phyloP scores from a whole-genome alignment of 2,329 filamentous ascomycete species.

The Trichoderma semiorbis region DNA sequence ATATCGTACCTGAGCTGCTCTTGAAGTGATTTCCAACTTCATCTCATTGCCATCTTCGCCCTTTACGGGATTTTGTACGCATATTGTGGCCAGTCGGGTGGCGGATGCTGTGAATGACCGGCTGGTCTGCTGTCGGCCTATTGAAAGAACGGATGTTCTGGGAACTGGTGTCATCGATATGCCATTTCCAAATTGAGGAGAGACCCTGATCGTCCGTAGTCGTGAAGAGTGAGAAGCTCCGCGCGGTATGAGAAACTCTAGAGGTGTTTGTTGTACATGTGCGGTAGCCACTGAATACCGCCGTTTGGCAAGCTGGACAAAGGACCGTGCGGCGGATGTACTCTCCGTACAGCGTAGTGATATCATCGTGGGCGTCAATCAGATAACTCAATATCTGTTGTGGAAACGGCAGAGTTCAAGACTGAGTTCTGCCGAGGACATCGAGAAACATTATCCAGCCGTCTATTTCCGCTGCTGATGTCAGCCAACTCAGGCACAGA shows the following conservation, averaged over 20 bases:
- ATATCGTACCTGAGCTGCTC: conserved; percentile 69
- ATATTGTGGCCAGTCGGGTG: conserved; percentile 41
- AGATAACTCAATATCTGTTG: conserved; percentile 11
- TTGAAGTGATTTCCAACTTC: conserved; percentile 75
- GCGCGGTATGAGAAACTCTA: conserved; percentile 42
- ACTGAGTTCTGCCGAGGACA: conserved; percentile 3
- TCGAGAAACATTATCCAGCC: conserved; percentile 1
- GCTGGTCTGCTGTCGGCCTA: conserved; percentile 2
- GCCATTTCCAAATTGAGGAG: background rate
- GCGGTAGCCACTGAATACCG: conserved; percentile 29
- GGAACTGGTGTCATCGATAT: background rate
- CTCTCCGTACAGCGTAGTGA: conserved; percentile 38
- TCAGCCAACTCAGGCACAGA: background rate
- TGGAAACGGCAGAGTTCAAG: background rate
- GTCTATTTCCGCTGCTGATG: conserved; percentile 14
- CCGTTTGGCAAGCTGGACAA: conserved; percentile 41
- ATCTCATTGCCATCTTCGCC: conserved; percentile 85
- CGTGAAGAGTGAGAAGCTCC: conserved; percentile 21
- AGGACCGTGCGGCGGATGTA: conserved; percentile 38
- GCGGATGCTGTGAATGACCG: conserved; percentile 39
- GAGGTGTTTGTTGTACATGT: conserved; percentile 27
- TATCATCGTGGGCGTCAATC: conserved; percentile 29
- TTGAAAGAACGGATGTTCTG: background rate
- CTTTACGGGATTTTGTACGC: conserved; percentile 66
- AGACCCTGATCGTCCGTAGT: background rate